Base-by-base conservation (phyloP, 768 basidiomycete species). In the Auricularia cornea region DNA sequence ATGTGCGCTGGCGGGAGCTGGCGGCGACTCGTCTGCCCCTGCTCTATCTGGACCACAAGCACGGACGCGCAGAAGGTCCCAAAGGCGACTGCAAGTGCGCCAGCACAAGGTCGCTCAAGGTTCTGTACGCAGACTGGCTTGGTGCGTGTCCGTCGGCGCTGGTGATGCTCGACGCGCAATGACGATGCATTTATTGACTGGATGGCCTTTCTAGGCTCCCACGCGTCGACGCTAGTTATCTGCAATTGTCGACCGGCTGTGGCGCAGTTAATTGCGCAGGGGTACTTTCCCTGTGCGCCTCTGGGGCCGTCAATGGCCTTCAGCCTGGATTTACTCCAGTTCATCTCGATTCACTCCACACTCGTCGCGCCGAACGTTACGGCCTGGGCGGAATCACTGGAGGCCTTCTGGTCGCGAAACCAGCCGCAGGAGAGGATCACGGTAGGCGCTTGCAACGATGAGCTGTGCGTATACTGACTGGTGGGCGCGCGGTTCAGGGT, bases 271-370 rank as follows among this genome's bases (percentile, higher is more conserved):
- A 20, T 65, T 41, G 11, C 28, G 12, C 44, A 23, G 16, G 61
- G 64, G 18, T 57, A 52, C 41, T 63, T 65, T 48, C 64, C 64
- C 26, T 65, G 64, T 30, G 62, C 64, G 20, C 64, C 64, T 12
- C 20, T 18, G 23, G 29, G 51, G 12, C 64, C 64, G 5, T 52
- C 64, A 3, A 5, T 65, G 8, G 64, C 62, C 16, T 30, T 63
- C 40, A 56, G 54, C 52, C n/a, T 59, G 20, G 63, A 64, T 16
- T 31, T 65, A 4, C 56, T 65, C n/a, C 40, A 65, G 38, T 44
- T 62, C 28, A 59, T 56, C 52, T 23, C 35, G 20, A 28, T 38
- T 26, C 40, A 30, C 11, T 63, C 63, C 52, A 26, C 29, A 6
- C 18, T 57, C 41, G 41, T 56, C 11, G 62, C 62, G 28, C 64